Conservation (phyloP, 805 yeast species). For the Saturnispora bothae region DNA sequence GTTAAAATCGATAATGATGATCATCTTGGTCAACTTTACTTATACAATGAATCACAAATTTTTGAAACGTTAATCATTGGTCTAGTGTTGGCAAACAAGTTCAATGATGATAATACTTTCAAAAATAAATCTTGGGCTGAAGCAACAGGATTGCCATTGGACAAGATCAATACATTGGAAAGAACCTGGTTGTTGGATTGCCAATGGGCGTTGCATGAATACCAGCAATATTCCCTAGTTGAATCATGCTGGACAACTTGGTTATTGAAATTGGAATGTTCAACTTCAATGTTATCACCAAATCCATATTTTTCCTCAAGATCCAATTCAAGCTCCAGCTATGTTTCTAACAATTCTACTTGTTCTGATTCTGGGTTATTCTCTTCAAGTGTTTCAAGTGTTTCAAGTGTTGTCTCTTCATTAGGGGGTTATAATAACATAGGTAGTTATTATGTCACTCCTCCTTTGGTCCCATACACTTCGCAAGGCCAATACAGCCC, state of each 20-base stretch:
- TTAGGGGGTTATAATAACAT: too few species aligned
- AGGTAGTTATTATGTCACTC: too few species aligned
- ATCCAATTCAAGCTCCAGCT: too few species aligned
- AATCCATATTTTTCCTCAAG: too few species aligned
- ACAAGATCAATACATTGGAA: slow-evolving; percentile 56
- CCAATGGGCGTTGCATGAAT: slow-evolving; percentile 25
- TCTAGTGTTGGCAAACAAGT: slow-evolving; percentile 79
- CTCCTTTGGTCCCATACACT: too few species aligned
- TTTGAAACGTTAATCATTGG: slow-evolving; percentile 55
- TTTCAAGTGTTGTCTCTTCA: too few species aligned
- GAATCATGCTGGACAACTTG: slow-evolving; percentile 30
- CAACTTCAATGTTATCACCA: slow-evolving; percentile 4
- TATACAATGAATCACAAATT: slow-evolving; percentile 26
- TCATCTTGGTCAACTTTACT: slow-evolving; percentile 15
- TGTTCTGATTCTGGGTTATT: too few species aligned
- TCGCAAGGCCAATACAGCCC: too few species aligned
- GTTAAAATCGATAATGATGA: slow-evolving; percentile 35
- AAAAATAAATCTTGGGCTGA: slow-evolving; percentile 93
- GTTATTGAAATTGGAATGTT: slow-evolving; percentile 26
- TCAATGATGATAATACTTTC: slow-evolving; percentile 93
- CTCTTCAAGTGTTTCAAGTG: too few species aligned
- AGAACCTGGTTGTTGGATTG: slow-evolving; percentile 33
- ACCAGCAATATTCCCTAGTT: slow-evolving; percentile 23
- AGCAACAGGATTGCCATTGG: slow-evolving; percentile 74
- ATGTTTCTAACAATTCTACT: background rate